These are phyloP conservation scores for Quercus variabilis DNA, from an alignment of 306 rosid genomes.

Conservation along the genomic window DNA sequence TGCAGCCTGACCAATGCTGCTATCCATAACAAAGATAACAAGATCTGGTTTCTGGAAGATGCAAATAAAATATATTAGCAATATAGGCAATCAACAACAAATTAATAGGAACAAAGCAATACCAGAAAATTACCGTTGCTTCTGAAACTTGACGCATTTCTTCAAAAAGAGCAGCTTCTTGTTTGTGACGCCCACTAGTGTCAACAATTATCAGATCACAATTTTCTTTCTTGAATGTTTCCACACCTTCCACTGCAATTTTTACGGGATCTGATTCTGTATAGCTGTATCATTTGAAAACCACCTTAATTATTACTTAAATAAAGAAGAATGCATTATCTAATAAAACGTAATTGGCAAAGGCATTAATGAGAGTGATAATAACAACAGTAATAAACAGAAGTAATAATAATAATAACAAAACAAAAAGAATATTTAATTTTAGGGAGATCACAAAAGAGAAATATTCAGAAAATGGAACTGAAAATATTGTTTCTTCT, in stretches of 20 bases:
- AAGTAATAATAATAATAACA: not conserved
- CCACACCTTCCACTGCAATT: conserved; percentile 85
- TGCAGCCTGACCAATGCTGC: conserved; percentile 90
- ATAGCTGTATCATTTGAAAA: conserved; percentile 44
- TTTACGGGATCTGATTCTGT: conserved; percentile 76
- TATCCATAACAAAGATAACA: conserved; percentile 87
- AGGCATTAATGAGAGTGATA: conserved; percentile 2
- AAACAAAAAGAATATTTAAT: not conserved
- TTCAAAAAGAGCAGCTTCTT: conserved; percentile 87
- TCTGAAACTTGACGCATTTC: conserved; percentile 93
- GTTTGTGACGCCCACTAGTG: conserved; percentile 88
- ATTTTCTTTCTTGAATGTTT: conserved; percentile 72
- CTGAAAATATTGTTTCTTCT: too few relatives aligned
- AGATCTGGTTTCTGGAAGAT: conserved; percentile 76
- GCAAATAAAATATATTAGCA: conserved; percentile 24
- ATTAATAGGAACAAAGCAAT: conserved; percentile 1
- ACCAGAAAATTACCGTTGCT: conserved; percentile 66
- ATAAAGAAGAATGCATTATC: conserved; percentile 1
- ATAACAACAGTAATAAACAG: not conserved
- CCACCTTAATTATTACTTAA: conserved; percentile 14
- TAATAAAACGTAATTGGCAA: not conserved
- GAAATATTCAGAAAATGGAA: too few relatives aligned
- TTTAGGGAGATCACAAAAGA: too few relatives aligned
- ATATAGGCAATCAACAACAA: not conserved
- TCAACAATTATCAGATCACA: conserved; percentile 85